Percentiles rank a stretch among this genome's conserved stretches.
These are phyloP conservation scores for Obba rivulosa DNA, from an alignment of 768 basidiomycete genomes.

Conservation along the genomic window DNA sequence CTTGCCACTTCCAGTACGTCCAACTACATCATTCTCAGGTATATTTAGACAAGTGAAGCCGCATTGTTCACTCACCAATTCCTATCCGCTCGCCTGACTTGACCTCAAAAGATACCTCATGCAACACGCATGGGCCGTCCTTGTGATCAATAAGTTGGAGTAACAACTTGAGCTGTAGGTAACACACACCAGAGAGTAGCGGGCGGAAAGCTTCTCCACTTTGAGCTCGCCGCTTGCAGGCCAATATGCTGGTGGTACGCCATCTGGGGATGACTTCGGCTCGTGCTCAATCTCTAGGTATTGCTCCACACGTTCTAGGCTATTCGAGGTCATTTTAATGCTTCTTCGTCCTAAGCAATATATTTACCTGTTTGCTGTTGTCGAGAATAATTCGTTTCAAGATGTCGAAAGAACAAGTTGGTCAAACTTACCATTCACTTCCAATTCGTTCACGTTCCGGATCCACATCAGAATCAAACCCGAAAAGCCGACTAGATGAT, in stretches of 20 bases:
- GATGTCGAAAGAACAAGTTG: background rate
- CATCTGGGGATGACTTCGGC: constrained; percentile 36
- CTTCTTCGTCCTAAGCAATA: no score
- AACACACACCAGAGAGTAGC: constrained; percentile 32
- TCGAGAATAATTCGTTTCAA: no score
- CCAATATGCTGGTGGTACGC: constrained; percentile 57
- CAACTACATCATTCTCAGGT: constrained; percentile 31
- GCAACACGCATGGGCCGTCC: constrained; percentile 45
- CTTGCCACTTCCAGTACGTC: constrained; percentile 52
- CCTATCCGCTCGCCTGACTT: constrained; percentile 50
- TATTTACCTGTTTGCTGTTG: constrained; percentile 26
- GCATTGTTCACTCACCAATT: background rate
- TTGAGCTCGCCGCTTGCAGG: constrained; percentile 47
- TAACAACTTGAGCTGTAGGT: constrained; percentile 20
- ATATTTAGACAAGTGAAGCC: background rate
- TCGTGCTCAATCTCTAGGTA: no score
- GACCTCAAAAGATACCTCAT: constrained; percentile 43
- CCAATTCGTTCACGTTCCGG: constrained; percentile 37
- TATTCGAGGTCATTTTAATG: constrained; percentile 7
- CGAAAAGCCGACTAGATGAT: constrained; percentile 44
- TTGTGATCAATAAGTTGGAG: background rate
- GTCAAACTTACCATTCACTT: constrained; percentile 36
- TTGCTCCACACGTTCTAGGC: constrained; percentile 44
- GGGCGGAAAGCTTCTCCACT: constrained; percentile 47
- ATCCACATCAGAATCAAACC: constrained; percentile 48